Evolutionary conservation across 2,329 filamentous ascomycete species (phyloP).

Genomic region (Colletotrichum filicis): DNA sequence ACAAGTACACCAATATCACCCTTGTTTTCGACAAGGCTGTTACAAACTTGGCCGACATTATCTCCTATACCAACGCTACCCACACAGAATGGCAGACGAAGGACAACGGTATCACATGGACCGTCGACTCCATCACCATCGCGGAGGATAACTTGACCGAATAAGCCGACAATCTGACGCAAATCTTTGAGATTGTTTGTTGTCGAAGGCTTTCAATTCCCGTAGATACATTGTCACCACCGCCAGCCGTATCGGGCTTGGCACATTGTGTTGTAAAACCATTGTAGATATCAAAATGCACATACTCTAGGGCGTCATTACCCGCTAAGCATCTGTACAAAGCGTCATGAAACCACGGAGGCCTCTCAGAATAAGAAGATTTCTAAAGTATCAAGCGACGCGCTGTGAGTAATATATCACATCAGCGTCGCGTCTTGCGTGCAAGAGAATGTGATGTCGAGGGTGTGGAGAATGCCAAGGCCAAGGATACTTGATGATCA

Average conservation of each 20-base stretch:
- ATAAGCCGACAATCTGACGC: background rate
- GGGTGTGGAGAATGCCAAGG: background rate
- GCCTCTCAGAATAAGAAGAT: background rate
- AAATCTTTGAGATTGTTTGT: background rate
- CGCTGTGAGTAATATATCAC: background rate
- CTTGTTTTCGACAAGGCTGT: conserved; percentile 23
- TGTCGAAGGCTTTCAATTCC: background rate
- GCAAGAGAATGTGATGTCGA: background rate
- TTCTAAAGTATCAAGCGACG: background rate
- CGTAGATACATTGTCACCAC: background rate
- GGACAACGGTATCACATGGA: conserved; percentile 25
- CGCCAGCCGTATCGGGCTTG: background rate
- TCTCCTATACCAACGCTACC: conserved; percentile 23
- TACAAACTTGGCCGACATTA: background rate
- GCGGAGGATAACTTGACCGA: conserved; percentile 20
- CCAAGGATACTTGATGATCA: background rate
- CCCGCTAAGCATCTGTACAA: background rate
- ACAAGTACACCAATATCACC: conserved; percentile 22
- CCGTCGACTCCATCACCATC: conserved; percentile 15
- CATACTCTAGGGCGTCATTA: background rate
- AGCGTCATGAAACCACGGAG: background rate
- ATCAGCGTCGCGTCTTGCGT: background rate
- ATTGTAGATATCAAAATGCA: background rate
- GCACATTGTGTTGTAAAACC: background rate
- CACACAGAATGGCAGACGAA: conserved; percentile 21